Base-by-base conservation (phyloP, 345 rosid species). In the Eucalyptus curtisii region DNA sequence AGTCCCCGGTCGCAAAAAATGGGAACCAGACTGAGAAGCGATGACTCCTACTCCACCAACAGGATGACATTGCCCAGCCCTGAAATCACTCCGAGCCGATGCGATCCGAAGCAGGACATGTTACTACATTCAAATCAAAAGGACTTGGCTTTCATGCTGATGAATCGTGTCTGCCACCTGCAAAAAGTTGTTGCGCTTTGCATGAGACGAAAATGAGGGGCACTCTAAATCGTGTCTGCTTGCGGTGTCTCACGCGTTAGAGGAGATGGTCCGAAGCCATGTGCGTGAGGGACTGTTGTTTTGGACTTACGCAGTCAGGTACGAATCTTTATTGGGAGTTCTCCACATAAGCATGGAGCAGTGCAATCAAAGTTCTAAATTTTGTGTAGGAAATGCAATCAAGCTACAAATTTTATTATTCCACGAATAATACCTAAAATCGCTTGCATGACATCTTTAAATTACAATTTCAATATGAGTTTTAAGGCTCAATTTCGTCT, bases 1-100 rank as follows among this genome's bases (percentile, higher is more conserved):
- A 49, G 0, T 49, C 52, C 52, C 0, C 19, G 7, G 0, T 49
- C 19, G 0, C 52, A 49, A 49, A 49, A 47, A 49, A 5, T 49
- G 52, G 52, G 17, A 49, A 49, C 3, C 0, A 0, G 1, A 49
- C 19, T 0, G 1, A 15, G 52, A 49, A 49, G 0, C 19, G 0
- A 49, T 1, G 19, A 49, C 52, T 15, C 3, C 19, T 49, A 49
- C 52, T 49, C 0, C 19, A 50, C 20, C 53, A 1, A 0, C 8
- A 16, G 2, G 8, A 50, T 0, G 53, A 50, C 20, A 50, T 50
- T 16, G 0, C 53, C 53, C 8, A 50, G 8, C 53, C 20, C 0
- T 50, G 8, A 50, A 50, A 16, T 50, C 20, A 50, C 20, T 50
- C 1, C 0, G 10, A 53, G 57, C 10, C 10, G 10, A 53, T 53